Percentiles rank a stretch among this genome's conserved stretches.
phyloP scores from a whole-genome alignment of 2,329 filamentous ascomycete genomes.

The Hypoxylon rubiginosum region DNA sequence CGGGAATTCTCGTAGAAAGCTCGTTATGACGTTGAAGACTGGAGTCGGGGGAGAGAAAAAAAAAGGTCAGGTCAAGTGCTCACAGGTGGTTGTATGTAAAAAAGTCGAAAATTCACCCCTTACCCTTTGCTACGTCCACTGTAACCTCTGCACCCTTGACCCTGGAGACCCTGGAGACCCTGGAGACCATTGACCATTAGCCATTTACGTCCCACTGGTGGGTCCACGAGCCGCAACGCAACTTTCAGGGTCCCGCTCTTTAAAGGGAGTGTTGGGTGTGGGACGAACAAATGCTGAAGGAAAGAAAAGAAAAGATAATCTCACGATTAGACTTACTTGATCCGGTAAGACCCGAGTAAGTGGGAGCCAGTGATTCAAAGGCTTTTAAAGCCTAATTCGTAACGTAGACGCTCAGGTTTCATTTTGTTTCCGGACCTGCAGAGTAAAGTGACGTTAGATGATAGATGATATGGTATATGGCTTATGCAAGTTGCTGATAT shows the following conservation, averaged over 20 bases:
- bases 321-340: slow-evolving; percentile 31
- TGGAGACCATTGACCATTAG: not conserved
- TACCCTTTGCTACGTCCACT: not conserved
- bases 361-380: slow-evolving; percentile 33
- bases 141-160: not conserved
- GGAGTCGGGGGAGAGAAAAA: not conserved
- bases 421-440: slow-evolving; percentile 17
- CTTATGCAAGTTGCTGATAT: not conserved
- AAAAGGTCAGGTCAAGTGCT: not conserved
- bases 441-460: slow-evolving; percentile 6
- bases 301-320: slow-evolving; percentile 16
- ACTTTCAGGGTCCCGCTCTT: slow-evolving; percentile 14
- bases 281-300: slow-evolving; percentile 20
- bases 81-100: too few relatives aligned
- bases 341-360: slow-evolving; percentile 31
- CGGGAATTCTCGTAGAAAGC: not conserved
- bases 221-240: slow-evolving; percentile 35
- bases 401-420: slow-evolving; percentile 22
- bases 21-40: not conserved
- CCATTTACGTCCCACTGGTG: slow-evolving; percentile 1
- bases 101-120: not conserved
- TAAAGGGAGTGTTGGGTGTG: not conserved
- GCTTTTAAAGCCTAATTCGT: slow-evolving; percentile 16
- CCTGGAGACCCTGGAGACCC: too few relatives aligned
- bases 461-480: not conserved